Evolutionary conservation across 768 basidiomycete species (phyloP).

Genomic region (Leccinellum luteum): DNA sequence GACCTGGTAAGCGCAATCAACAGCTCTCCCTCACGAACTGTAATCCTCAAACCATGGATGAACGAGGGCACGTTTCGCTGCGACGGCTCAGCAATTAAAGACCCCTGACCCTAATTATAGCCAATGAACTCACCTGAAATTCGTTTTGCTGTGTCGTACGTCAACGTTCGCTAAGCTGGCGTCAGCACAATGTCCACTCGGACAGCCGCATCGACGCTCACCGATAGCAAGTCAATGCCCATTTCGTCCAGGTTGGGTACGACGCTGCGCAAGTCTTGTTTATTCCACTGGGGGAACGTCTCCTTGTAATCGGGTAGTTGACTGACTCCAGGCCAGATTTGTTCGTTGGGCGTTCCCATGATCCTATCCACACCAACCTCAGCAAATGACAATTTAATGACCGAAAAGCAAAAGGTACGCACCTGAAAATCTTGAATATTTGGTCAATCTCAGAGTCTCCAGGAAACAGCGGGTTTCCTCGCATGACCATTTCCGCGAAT

Average conservation of each 20-base stretch:
- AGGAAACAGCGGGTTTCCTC: conserved; percentile 88
- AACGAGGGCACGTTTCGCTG: conserved; percentile 56
- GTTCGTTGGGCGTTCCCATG: conserved; percentile 91
- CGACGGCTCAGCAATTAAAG: conserved; percentile 1
- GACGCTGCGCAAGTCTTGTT: conserved; percentile 62
- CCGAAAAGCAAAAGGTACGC: background rate
- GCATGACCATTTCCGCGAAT: conserved; percentile 98
- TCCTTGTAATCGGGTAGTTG: conserved; percentile 92
- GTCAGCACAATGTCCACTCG: background rate
- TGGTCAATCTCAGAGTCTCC: conserved; percentile 99
- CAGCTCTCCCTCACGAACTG: conserved; percentile 22
- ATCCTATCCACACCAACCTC: conserved; percentile 50
- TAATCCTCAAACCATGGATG: conserved; percentile 56
- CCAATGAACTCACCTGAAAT: conserved; percentile 74
- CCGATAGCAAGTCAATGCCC: conserved; percentile 81
- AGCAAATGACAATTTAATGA: background rate
- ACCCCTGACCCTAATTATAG: background rate
- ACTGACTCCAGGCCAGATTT: conserved; percentile 88
- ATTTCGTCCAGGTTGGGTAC: conserved; percentile 71
- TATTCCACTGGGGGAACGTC: conserved; percentile 94
- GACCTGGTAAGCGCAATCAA: too few relatives aligned
- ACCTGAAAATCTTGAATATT: conserved; percentile 99
- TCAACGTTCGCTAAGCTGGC: conserved; percentile 54
- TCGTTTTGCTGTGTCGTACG: conserved; percentile 87
- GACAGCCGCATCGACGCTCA: conserved; percentile 25